Base-by-base conservation (phyloP, 768 basidiomycete species). In the Pleurotus platypus region DNA sequence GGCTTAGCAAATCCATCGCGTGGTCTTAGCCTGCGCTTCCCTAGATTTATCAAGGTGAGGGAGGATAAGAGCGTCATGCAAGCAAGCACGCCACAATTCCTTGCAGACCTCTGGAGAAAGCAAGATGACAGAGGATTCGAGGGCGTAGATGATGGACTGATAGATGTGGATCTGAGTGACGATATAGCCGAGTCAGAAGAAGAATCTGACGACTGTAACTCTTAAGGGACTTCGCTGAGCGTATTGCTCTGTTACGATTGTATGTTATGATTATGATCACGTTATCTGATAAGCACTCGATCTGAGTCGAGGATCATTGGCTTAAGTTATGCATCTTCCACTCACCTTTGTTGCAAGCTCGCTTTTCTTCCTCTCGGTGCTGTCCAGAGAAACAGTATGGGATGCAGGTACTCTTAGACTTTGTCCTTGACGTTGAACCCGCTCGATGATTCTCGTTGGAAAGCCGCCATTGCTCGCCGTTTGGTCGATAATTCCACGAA, bases 11-110 rank as follows among this genome's bases (percentile, higher is more conserved):
- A 76, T 6, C 61, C 69, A 15, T 62, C 64, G 50, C 78, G 87
- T 24, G 94, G 94, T 4, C 74, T 95, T 27, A 90, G 89, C 62
- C 70, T 96, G 11, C 86, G 94, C 11, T 97, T 97, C 69, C 94
- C 94, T 42, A 79, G 94, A 37, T 96, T 95, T 72, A 77, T 95
- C 56, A 81, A 78, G 58, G 64, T 82, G 5, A 75, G 90, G 22
- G 84, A 86, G 8, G 94, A 95, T 70, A 94, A 93, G 69, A 63
- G 64, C 4, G 76, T 86, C 50, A 85, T 88, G 63, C 70, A 87
- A 61, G 92, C 91, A 2, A 92, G 85, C 61, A 85, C 86, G 3
- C 78, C 85, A 2, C 75, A 80, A 16, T 85, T 90, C 65, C 74
- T 95, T 49, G 87, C 82, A 7, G 75, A 78, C 11, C 80, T 94